Evolutionary conservation across 1,139 yeast genomes (phyloP).

Genomic region (Meyerozyma carpophila): DNA sequence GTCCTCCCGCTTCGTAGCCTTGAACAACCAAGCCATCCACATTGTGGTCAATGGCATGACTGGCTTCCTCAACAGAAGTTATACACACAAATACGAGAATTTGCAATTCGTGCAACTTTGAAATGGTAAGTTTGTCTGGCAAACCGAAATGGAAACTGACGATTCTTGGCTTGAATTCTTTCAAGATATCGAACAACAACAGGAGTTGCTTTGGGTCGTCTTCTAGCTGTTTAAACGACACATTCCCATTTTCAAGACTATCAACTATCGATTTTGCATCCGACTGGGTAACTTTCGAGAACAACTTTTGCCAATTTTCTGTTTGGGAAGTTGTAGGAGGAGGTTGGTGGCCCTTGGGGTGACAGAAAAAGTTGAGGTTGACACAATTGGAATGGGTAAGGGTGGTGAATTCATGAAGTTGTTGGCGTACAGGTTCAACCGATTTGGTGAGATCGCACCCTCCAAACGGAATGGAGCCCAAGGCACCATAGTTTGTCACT

Average conservation of each 20-base stretch:
- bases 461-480: slow-evolving; percentile 45
- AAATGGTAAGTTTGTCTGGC: slow-evolving; percentile 33
- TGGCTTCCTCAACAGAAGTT: slow-evolving; percentile 37
- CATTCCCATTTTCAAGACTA: slow-evolving; percentile 20
- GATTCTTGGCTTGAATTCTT: slow-evolving; percentile 22
- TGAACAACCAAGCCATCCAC: slow-evolving; percentile 42
- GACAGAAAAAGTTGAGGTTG: slow-evolving; percentile 46
- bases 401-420: slow-evolving; percentile 11
- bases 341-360: slow-evolving; percentile 19
- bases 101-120: slow-evolving; percentile 37
- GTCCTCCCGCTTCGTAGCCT: slow-evolving; percentile 55
- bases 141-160: slow-evolving; percentile 49
- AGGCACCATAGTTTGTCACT: slow-evolving; percentile 34
- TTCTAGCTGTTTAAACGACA: slow-evolving; percentile 33
- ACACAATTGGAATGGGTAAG: slow-evolving; percentile 14
- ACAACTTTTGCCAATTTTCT: slow-evolving; percentile 21
- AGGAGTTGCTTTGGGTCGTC: slow-evolving; percentile 6
- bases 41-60: slow-evolving; percentile 15
- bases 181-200: slow-evolving; percentile 10
- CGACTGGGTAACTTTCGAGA: slow-evolving; percentile 5
- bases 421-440: slow-evolving; percentile 7
- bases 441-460: slow-evolving; percentile 18
- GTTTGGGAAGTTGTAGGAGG: slow-evolving; percentile 15
- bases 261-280: slow-evolving; percentile 9
- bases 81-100: slow-evolving; percentile 46